Percentiles rank a stretch among this genome's conserved stretches.
Evolutionary conservation across 345 rosid species (phyloP).

Genomic region (Streptanthus diversifolius): DNA sequence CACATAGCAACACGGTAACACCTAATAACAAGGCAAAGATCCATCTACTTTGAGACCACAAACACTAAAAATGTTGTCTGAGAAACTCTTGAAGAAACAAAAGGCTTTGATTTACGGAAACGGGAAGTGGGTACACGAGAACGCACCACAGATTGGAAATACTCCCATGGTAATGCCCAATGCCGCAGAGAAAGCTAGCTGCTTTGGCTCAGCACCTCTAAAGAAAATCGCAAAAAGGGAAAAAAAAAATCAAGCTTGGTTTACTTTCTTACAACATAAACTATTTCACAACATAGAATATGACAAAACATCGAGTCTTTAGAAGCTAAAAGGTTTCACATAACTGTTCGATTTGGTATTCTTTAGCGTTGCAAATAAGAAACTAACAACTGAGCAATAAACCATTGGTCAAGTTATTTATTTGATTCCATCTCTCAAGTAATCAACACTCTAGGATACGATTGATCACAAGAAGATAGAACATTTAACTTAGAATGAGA

Average conservation of each 20-base stretch:
- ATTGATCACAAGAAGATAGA: not conserved
- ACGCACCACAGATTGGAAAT: slow-evolving; percentile 86
- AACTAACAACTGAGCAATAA: not conserved
- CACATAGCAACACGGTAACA: slow-evolving; percentile 81
- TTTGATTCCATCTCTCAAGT: too few species aligned
- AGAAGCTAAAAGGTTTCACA: not conserved
- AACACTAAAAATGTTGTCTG: not conserved
- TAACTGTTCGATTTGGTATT: not conserved
- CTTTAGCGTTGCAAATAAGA: not conserved
- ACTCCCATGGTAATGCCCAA: slow-evolving; percentile 81
- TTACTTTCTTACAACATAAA: not conserved
- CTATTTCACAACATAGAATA: not conserved
- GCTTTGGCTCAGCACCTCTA: slow-evolving; percentile 91
- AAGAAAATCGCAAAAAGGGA: not conserved
- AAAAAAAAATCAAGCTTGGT: not conserved
- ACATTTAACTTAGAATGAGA: not conserved
- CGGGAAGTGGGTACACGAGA: not conserved
- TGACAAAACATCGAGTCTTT: not conserved
- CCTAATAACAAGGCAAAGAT: slow-evolving; percentile 42
- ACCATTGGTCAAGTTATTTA: not conserved
- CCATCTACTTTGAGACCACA: not conserved
- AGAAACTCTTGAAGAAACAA: not conserved
- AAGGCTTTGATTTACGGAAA: not conserved
- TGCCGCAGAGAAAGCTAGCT: slow-evolving; percentile 83
- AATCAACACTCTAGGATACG: not conserved